Conservation (phyloP, 169 alveolate genomes). For the Besnoitia besnoiti region DNA sequence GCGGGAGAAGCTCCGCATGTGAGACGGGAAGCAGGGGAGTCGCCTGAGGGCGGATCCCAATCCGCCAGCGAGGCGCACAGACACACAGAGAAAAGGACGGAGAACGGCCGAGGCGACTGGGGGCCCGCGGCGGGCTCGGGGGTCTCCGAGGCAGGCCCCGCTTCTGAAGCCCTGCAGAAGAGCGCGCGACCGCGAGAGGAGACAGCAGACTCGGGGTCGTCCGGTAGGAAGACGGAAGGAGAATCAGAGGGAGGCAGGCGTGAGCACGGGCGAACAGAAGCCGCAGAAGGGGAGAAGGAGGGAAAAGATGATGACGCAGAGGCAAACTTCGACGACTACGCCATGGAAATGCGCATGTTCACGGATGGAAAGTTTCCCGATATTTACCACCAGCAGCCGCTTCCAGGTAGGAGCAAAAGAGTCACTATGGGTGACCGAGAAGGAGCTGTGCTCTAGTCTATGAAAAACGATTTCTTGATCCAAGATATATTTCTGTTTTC, state of each 20-base stretch:
- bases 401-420: conserved; percentile 17
- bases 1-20: background rate
- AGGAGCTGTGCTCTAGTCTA: no score
- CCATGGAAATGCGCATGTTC: conserved; percentile 46
- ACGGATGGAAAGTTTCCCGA: conserved; percentile 59
- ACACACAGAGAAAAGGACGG: no score
- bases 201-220: no score
- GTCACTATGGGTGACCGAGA: no score
- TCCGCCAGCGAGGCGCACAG: no score
- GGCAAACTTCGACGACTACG: conserved; percentile 38
- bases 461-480: no score
- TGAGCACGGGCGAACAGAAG: background rate
- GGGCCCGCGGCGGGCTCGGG: background rate
- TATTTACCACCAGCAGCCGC: conserved; percentile 34
- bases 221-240: background rate
- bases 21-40: background rate
- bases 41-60: background rate
- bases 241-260: background rate
- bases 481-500: no score
- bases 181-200: background rate
- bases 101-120: no score
- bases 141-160: background rate
- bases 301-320: background rate
- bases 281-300: background rate
- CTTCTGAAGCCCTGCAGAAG: background rate